Conservation (phyloP, 805 yeast genomes). For the Saturnispora hagleri region DNA sequence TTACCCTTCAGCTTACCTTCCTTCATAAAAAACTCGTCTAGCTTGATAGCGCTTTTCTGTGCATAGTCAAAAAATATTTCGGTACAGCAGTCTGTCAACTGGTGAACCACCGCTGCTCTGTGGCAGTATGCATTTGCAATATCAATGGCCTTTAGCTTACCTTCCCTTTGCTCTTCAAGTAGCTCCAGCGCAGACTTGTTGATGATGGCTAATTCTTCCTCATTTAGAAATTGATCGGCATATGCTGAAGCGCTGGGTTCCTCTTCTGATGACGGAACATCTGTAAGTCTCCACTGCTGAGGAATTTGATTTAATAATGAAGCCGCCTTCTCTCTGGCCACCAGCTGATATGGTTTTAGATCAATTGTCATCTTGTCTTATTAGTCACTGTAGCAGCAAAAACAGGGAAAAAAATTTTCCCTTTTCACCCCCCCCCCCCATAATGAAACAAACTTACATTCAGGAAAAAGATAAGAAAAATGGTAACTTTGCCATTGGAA, state of each 20-base stretch:
- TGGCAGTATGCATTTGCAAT: conserved; percentile 34
- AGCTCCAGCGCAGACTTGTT: conserved; percentile 20
- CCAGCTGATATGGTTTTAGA: conserved; percentile 13
- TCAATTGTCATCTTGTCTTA: not conserved
- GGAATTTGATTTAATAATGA: conserved; percentile 21
- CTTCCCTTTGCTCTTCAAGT: conserved; percentile 21
- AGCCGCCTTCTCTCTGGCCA: conserved; percentile 16
- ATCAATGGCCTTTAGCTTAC: conserved; percentile 28
- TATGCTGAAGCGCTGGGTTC: conserved; percentile 19
- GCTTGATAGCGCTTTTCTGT: conserved; percentile 29
- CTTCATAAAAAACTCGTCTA: conserved; percentile 29
- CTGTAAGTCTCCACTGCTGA: conserved; percentile 22
- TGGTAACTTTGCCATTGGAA: not conserved
- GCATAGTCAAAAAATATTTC: conserved; percentile 37
- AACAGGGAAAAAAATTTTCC: not conserved
- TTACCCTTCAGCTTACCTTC: conserved; percentile 33
- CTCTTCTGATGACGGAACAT: conserved; percentile 24
- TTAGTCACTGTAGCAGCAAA: too few relatives aligned
- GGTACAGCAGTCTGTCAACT: conserved; percentile 33
- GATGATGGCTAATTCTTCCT: conserved; percentile 18
- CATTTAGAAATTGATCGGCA: conserved; percentile 18
- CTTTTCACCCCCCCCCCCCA: not conserved
- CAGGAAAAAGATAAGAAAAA: not conserved
- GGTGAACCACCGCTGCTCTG: conserved; percentile 35
- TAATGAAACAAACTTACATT: not conserved